Conservation (phyloP, 1,139 yeast species). For the Suhomyces terraborum region DNA sequence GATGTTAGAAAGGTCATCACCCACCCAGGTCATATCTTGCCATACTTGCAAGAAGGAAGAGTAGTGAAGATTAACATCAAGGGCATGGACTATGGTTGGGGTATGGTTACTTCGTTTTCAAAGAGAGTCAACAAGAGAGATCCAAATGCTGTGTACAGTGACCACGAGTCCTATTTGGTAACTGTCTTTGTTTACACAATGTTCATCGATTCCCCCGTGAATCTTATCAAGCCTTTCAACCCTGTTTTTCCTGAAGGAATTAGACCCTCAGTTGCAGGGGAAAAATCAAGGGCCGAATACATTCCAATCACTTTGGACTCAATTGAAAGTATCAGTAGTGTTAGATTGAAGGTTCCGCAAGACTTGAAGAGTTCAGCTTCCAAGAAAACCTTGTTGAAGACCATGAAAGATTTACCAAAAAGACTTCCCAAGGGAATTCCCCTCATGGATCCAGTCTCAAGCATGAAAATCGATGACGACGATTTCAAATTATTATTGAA, state of each 20-base stretch:
- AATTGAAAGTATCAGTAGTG: slow-evolving; percentile 71
- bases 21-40: slow-evolving; percentile 85
- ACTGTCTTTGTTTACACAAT: slow-evolving; percentile 81
- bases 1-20: slow-evolving; percentile 85
- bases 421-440: slow-evolving; percentile 92
- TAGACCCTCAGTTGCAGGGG: slow-evolving; percentile 75
- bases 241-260: slow-evolving; percentile 87
- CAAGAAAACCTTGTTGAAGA: slow-evolving; percentile 71
- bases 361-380: slow-evolving; percentile 73
- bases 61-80: slow-evolving; percentile 67
- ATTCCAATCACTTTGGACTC: slow-evolving; percentile 84
- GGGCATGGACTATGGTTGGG: slow-evolving; percentile 86
- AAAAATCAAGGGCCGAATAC: slow-evolving; percentile 70
- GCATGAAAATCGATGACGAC: slow-evolving; percentile 86
- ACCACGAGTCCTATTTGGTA: slow-evolving; percentile 86
- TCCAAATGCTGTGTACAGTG: slow-evolving; percentile 55
- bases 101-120: slow-evolving; percentile 74
- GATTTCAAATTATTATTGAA: slow-evolving; percentile 70
- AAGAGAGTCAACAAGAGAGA: slow-evolving; percentile 68
- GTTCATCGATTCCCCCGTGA: slow-evolving; percentile 75
- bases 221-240: slow-evolving; percentile 66
- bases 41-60: slow-evolving; percentile 88
- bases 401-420: slow-evolving; percentile 74
- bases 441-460: slow-evolving; percentile 80
- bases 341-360: slow-evolving; percentile 79